phyloP scores from a whole-genome alignment of 129 eudicot species.

The Saposhnikovia divaricata region DNA sequence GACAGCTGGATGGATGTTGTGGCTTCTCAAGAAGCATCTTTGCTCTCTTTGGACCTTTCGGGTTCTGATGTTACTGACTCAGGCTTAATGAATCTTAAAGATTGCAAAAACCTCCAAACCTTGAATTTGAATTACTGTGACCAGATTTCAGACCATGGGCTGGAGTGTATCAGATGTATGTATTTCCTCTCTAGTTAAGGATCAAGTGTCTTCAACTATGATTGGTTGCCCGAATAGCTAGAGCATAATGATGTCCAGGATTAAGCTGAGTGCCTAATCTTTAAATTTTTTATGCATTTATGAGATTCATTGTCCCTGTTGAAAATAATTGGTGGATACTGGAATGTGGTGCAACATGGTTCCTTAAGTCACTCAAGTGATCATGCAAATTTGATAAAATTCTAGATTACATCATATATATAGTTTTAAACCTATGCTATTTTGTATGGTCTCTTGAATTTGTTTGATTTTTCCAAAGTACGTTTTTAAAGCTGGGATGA shows the following conservation, averaged over 20 bases:
- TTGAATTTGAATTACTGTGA: conserved; percentile 73
- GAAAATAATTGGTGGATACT: background rate
- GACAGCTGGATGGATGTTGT: conserved; percentile 82
- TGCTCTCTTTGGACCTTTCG: conserved; percentile 77
- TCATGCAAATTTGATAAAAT: background rate
- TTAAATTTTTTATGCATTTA: background rate
- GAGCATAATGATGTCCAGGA: background rate
- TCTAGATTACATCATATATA: background rate
- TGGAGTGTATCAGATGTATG: conserved; percentile 45
- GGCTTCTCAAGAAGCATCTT: conserved; percentile 72
- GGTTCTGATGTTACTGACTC: conserved; percentile 82
- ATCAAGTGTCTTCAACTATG: background rate
- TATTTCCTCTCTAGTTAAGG: background rate
- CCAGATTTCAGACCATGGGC: conserved; percentile 52
- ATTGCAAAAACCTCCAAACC: conserved; percentile 51
- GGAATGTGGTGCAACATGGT: background rate
- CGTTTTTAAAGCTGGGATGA: background rate
- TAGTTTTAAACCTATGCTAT: background rate
- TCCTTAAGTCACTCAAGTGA: too few species aligned
- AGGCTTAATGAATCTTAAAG: conserved; percentile 49
- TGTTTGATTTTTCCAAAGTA: background rate
- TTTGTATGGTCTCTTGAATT: background rate
- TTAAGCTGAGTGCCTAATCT: background rate
- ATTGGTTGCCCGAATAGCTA: background rate
- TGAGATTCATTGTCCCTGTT: background rate